phyloP scores from a whole-genome alignment of 2,329 filamentous ascomycete genomes.

The Aureobasidium sp. region DNA sequence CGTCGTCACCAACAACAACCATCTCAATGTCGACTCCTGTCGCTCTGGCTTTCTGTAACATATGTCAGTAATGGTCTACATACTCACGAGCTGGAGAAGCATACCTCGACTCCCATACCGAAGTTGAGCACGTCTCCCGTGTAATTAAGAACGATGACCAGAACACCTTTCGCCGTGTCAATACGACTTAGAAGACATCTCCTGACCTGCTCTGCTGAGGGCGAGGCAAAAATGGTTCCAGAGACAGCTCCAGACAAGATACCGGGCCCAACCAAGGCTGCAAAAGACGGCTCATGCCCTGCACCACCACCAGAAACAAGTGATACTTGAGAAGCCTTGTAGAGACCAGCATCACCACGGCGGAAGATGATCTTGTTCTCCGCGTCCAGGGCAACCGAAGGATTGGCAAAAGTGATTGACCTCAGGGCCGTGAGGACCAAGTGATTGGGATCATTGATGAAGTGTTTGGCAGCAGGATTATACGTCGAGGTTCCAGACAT shows the following conservation, averaged over 20 bases:
- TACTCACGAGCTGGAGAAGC: constrained; percentile 25
- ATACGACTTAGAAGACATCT: constrained; percentile 66
- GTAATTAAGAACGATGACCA: constrained; percentile 86
- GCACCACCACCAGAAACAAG: constrained; percentile 82
- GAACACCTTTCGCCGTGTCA: constrained; percentile 60
- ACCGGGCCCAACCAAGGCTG: constrained; percentile 73
- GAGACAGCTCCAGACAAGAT: constrained; percentile 74
- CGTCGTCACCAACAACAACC: constrained; percentile 87
- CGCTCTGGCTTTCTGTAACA: constrained; percentile 58
- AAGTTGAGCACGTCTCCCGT: constrained; percentile 31
- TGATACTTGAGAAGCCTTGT: constrained; percentile 52
- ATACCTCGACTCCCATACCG: constrained; percentile 8
- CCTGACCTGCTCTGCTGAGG: constrained; percentile 73
- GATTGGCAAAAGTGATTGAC: constrained; percentile 74
- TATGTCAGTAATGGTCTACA: constrained; percentile 47
- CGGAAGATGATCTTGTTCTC: constrained; percentile 79
- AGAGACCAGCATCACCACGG: constrained; percentile 41
- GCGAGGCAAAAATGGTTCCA: constrained; percentile 79
- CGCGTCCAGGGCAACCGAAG: constrained; percentile 66
- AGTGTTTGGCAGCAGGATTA: constrained; percentile 58
- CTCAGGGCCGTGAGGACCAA: constrained; percentile 70
- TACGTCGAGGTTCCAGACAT: constrained; percentile 9
- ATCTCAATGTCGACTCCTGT: constrained; percentile 72
- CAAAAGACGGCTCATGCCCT: constrained; percentile 84
- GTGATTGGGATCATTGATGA: constrained; percentile 73